Evolutionary conservation across 1,139 yeast species (phyloP).

Genomic region (Yamadazyma epiphylla): DNA sequence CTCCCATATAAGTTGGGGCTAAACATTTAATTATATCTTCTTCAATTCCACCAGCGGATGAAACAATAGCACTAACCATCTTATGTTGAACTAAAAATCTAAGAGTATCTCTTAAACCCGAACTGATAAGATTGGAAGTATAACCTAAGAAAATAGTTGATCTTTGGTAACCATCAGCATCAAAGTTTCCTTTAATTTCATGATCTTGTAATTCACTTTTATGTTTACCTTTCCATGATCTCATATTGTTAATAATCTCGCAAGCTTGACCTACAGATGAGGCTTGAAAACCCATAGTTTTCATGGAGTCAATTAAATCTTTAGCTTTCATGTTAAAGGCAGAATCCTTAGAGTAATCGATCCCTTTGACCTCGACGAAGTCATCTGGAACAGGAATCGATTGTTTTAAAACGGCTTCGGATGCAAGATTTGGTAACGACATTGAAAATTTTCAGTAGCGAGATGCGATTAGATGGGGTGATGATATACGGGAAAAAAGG

Average conservation of each 20-base stretch:
- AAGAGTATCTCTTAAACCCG: conserved; percentile 89
- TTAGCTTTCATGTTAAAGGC: conserved; percentile 71
- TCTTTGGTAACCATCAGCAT: conserved; percentile 77
- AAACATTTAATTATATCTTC: conserved; percentile 94
- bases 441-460: background rate
- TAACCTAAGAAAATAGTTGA: conserved; percentile 93
- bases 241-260: conserved; percentile 87
- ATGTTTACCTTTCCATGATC: conserved; percentile 85
- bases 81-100: conserved; percentile 88
- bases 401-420: conserved; percentile 85
- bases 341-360: conserved; percentile 76
- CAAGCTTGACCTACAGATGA: conserved; percentile 82
- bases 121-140: conserved; percentile 93
- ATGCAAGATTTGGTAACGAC: conserved; percentile 54
- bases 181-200: conserved; percentile 68
- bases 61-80: conserved; percentile 91
- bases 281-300: conserved; percentile 97
- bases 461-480: too few species aligned
- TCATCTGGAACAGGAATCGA: conserved; percentile 84
- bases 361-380: conserved; percentile 75
- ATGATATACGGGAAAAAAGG: too few species aligned
- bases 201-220: conserved; percentile 62
- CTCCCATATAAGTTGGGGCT: conserved; percentile 95
- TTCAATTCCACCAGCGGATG: conserved; percentile 97
- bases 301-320: conserved; percentile 79